Percentiles rank a stretch among this genome's conserved stretches.
Conservation (phyloP, 2,329 filamentous ascomycete species). For the Apiospora pterosperma region DNA sequence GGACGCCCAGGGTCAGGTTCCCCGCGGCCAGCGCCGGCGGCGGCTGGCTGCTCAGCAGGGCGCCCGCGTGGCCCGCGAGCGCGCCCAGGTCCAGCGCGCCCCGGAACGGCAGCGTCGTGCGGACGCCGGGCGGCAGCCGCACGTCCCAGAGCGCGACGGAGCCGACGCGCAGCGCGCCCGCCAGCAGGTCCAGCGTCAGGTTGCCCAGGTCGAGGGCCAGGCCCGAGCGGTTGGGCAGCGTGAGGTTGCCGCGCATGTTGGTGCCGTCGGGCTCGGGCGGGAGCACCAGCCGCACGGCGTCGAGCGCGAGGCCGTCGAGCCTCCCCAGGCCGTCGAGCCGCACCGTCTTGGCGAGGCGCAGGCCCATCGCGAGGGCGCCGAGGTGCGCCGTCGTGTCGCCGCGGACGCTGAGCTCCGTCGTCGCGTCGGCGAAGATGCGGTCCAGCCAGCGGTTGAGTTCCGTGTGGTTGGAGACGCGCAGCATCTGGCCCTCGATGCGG, state of each 20-base stretch:
- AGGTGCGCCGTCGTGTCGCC: conserved; percentile 27
- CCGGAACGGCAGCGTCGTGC: conserved; percentile 18
- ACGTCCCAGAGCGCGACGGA: conserved; percentile 19
- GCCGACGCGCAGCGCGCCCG: conserved; percentile 19
- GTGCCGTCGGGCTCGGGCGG: conserved; percentile 16
- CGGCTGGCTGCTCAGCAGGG: conserved; percentile 19
- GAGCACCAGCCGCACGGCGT: conserved; percentile 9
- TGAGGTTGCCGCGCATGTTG: conserved; percentile 16
- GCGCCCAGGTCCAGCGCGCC: conserved; percentile 19
- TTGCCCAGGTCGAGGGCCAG: not conserved
- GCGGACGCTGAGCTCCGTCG: conserved; percentile 8
- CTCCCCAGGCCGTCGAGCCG: conserved; percentile 15
- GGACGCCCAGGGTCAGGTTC: conserved; percentile 19
- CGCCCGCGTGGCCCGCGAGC: conserved; percentile 17
- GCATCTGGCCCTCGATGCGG: conserved; percentile 10
- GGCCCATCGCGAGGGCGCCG: conserved; percentile 26
- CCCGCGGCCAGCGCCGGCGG: conserved; percentile 18
- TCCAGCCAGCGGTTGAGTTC: conserved; percentile 12
- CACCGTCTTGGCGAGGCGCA: conserved; percentile 29
- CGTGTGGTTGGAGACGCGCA: conserved; percentile 9
- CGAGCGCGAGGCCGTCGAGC: conserved; percentile 14
- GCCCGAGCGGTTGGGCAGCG: conserved; percentile 14
- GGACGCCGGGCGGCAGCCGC: conserved; percentile 24
- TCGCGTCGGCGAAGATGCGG: conserved; percentile 5
- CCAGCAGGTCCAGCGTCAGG: conserved; percentile 10